Conservation (phyloP, 2,329 filamentous ascomycete species). For the Diaporthe longicolla region DNA sequence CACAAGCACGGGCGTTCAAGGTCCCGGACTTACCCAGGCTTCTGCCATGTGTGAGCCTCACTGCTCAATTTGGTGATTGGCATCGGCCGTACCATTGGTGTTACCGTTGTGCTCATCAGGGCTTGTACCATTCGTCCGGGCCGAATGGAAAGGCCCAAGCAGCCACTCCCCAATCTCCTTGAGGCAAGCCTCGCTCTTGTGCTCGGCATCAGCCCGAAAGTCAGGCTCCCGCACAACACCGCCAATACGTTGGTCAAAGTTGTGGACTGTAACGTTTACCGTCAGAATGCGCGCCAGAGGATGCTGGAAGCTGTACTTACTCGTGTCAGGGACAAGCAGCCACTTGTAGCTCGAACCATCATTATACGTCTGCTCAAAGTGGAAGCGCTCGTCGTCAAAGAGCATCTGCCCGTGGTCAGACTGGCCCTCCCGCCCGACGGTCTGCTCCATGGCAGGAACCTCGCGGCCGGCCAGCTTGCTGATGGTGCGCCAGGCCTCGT, state of each 20-base stretch:
- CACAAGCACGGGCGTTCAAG: background rate
- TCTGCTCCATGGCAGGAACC: constrained; percentile 17
- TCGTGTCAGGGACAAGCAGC: constrained; percentile 35
- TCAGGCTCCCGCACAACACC: constrained; percentile 34
- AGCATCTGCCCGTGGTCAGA: constrained; percentile 31
- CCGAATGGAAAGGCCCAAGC: background rate
- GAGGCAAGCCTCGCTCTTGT: constrained; percentile 33
- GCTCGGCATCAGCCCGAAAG: constrained; percentile 36
- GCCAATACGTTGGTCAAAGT: constrained; percentile 37
- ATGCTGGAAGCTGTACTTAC: background rate
- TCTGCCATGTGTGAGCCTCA: constrained; percentile 33
- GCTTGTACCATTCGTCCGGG: background rate
- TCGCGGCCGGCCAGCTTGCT: constrained; percentile 37
- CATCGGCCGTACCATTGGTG: constrained; percentile 28
- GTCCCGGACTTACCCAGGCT: constrained; percentile 17
- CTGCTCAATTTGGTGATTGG: constrained; percentile 33
- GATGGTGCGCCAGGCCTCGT: constrained; percentile 40
- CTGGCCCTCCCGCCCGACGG: constrained; percentile 29
- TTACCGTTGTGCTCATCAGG: constrained; percentile 1
- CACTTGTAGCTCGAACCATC: constrained; percentile 39
- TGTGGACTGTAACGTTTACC: background rate
- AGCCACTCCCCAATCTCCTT: constrained; percentile 38
- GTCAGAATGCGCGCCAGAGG: background rate
- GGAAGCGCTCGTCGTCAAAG: constrained; percentile 35
- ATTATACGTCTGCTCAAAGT: constrained; percentile 36